Evolutionary conservation across 108 stramenopile species (phyloP).

Genomic region (Pseudonitzschia multistriata): DNA sequence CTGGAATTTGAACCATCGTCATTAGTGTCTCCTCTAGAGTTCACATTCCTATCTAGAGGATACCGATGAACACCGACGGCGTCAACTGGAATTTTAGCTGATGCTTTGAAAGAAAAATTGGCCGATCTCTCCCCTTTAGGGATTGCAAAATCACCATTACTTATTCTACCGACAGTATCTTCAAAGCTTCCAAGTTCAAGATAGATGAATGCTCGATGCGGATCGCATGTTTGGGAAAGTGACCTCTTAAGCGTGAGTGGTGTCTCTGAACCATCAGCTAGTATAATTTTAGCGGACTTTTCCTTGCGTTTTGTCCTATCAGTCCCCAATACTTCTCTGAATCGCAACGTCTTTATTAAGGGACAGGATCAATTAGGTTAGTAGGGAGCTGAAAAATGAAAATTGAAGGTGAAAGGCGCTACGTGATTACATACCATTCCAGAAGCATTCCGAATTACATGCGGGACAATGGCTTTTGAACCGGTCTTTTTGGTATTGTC

Average conservation of each 20-base stretch:
- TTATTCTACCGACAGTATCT: conserved; percentile 36
- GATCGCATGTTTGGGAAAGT: conserved; percentile 56
- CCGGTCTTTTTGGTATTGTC: conserved; percentile 15
- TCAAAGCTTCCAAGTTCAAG: conserved; percentile 54
- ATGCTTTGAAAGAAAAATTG: conserved; percentile 41
- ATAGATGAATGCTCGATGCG: conserved; percentile 48
- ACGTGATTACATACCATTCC: conserved; percentile 42
- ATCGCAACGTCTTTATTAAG: conserved; percentile 39
- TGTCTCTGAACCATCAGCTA: conserved; percentile 36
- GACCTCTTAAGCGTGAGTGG: conserved; percentile 49
- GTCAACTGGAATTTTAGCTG: conserved; percentile 56
- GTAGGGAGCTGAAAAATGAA: background rate
- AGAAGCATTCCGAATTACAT: conserved; percentile 67
- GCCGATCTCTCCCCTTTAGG: conserved; percentile 31
- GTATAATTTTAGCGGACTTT: conserved; percentile 19
- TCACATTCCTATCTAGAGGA: conserved; percentile 36
- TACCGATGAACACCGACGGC: conserved; percentile 55
- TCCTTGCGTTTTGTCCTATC: conserved; percentile 44
- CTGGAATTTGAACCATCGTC: conserved; percentile 14
- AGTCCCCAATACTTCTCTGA: conserved; percentile 43
- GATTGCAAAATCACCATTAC: conserved; percentile 28
- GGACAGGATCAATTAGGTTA: background rate
- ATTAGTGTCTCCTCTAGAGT: conserved; percentile 12
- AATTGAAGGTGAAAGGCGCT: background rate
- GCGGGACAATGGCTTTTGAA: conserved; percentile 42